Evolutionary conservation across 139 green algal species (phyloP).

Genomic region (Closterium sp.): DNA sequence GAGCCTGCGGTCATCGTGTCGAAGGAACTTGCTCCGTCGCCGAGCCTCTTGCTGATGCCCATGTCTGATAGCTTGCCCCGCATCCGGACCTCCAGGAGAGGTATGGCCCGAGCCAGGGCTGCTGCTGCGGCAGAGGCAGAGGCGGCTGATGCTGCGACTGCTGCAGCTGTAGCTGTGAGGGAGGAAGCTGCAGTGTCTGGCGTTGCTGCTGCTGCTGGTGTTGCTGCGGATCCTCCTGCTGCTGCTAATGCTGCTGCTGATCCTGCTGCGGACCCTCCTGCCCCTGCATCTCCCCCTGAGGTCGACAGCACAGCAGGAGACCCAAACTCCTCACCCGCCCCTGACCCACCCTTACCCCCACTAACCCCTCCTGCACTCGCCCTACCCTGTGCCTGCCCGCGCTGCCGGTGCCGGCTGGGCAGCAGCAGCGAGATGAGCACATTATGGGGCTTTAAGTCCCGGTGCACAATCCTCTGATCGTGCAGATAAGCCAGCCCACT

Average conservation of each 20-base stretch:
- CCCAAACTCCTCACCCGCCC: background rate
- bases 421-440: slow-evolving; percentile 80
- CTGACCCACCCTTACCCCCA: background rate
- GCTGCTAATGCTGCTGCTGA: background rate
- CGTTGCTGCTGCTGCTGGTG: background rate
- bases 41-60: slow-evolving; percentile 88
- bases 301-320: background rate
- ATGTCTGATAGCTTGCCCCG: slow-evolving; percentile 95
- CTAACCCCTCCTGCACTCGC: background rate
- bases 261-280: background rate
- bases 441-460: slow-evolving; percentile 89
- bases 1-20: slow-evolving; percentile 19
- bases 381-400: background rate
- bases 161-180: background rate
- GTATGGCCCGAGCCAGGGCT: background rate
- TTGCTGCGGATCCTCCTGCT: background rate
- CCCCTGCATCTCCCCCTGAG: background rate
- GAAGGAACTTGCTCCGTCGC: slow-evolving; percentile 60
- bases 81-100: background rate
- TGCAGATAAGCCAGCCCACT: slow-evolving; percentile 81
- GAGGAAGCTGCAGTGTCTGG: background rate
- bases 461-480: slow-evolving; percentile 78
- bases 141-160: background rate
- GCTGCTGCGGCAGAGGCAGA: background rate
- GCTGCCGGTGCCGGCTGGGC: background rate